Base-by-base conservation (phyloP, 2,329 filamentous ascomycete genomes). In the Cephalotrichum gorgonifer region DNA sequence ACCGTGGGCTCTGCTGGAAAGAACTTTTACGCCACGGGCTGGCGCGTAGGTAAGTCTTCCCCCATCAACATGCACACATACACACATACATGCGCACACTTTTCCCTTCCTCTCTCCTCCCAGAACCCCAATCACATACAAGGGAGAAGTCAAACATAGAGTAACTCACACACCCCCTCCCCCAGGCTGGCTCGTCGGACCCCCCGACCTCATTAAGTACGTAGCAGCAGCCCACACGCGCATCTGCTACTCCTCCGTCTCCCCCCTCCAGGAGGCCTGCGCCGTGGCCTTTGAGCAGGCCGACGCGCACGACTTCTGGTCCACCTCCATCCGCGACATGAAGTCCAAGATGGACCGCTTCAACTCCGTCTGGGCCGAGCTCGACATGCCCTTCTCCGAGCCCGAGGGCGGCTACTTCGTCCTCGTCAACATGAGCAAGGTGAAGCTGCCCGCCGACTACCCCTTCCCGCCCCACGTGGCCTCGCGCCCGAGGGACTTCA, bases 321-420 rank as follows among this genome's bases (percentile, higher is more conserved):
- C 89, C 14, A 69, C 84, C 51, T 85, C 85, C 23, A 83, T 91
- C 59, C 72, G 69, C 33, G 89, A 96, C 57, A 97, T 97, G 91
- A 86, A 88, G 68, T 78, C 69, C 51, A 96, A 95, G 67, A 85
- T 97, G 71, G 75, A 85, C 57, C 79, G 79, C 23, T 96, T 98
- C 74, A 95, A 91, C 64, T 74, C 85, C 53, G 72, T 91, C 38
- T 91, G 86, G 72, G 72, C 79, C 45, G 86, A 91, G 68, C 75
- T 91, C 6, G 78, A 74, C 15, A 72, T 91, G 45, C 85, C 85
- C 4, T 95, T 91, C 71, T 91, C 88, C 1, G 85, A 95, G 52
- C 93, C 93, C 4, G 90, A 98, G 65, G 93, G 93, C 48, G 93
- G 93, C 20, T 98, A 98, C 72, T 98, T 98, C 62, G 88, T 98